Evolutionary conservation across 1,284 basidiomycete species (phyloP).

Genomic region (Prillingera fragicola): DNA sequence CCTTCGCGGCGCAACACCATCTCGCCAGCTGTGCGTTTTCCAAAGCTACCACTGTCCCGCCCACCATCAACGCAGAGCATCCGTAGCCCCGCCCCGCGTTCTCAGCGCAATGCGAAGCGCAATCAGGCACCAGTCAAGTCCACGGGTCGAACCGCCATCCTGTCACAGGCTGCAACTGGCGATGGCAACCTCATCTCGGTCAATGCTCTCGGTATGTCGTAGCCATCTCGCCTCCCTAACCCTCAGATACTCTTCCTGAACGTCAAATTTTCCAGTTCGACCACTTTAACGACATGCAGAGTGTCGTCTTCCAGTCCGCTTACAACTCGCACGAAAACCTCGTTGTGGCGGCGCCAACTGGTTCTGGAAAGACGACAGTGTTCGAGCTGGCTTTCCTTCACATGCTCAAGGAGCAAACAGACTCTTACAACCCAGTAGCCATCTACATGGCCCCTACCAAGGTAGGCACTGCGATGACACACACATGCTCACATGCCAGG

Average conservation of each 20-base stretch:
- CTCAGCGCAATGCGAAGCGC: too few species aligned
- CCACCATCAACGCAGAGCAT: not conserved
- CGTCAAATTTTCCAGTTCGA: conserved; percentile 12
- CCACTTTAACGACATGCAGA: conserved; percentile 23
- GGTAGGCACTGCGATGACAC: conserved; percentile 48
- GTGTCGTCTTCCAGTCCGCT: conserved; percentile 40
- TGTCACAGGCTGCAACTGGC: not conserved
- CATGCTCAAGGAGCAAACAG: conserved; percentile 56
- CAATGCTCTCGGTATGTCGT: conserved; percentile 5
- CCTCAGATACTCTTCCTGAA: conserved; percentile 1
- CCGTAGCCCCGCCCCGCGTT: too few species aligned
- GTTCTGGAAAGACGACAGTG: conserved; percentile 85
- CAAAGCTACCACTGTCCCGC: conserved; percentile 4
- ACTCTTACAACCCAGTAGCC: conserved; percentile 54
- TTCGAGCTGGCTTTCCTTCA: conserved; percentile 87
- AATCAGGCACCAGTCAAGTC: too few species aligned
- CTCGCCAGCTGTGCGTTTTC: conserved; percentile 5
- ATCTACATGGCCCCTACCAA: conserved; percentile 95
- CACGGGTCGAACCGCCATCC: not conserved
- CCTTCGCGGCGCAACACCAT: not conserved
- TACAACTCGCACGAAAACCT: conserved; percentile 65
- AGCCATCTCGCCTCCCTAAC: too few species aligned
- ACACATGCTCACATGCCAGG: conserved; percentile 51
- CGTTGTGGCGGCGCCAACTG: conserved; percentile 86
- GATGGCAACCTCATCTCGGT: conserved; percentile 1